Evolutionary conservation across 208 protist species (phyloP).

Genomic region (Acanthamoeba sp.): DNA sequence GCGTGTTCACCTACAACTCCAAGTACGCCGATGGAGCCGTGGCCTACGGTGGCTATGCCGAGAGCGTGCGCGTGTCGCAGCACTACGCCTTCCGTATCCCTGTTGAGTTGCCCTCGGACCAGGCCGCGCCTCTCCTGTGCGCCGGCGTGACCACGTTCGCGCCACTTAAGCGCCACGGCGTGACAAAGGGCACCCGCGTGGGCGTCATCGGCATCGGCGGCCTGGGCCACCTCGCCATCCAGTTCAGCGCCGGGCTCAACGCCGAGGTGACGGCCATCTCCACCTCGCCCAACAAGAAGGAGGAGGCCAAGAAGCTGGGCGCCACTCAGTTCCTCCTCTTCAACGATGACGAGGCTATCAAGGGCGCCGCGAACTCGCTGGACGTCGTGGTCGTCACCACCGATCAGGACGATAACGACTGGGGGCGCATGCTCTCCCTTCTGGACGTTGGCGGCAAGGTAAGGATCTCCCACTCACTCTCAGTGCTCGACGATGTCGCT

Average conservation of each 20-base stretch:
- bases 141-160: slow-evolving; percentile 83
- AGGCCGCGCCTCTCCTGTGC: slow-evolving; percentile 77
- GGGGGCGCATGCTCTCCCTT: background rate
- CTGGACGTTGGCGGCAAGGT: slow-evolving; percentile 12
- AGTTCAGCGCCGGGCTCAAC: slow-evolving; percentile 75
- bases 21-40: slow-evolving; percentile 2
- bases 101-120: slow-evolving; percentile 42
- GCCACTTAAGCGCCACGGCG: slow-evolving; percentile 59
- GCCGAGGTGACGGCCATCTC: slow-evolving; percentile 82
- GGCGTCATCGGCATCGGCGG: slow-evolving; percentile 82
- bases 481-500: no score
- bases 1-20: slow-evolving; percentile 39
- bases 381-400: slow-evolving; percentile 58
- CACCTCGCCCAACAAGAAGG: slow-evolving; percentile 72
- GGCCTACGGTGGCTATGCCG: slow-evolving; percentile 69
- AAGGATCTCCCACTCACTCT: no score
- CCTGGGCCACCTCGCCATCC: slow-evolving; percentile 79
- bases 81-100: slow-evolving; percentile 72
- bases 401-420: slow-evolving; percentile 47
- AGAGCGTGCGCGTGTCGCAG: slow-evolving; percentile 9
- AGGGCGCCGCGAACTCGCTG: slow-evolving; percentile 43
- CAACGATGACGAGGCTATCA: slow-evolving; percentile 44
- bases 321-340: slow-evolving; percentile 50
- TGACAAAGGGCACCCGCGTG: slow-evolving; percentile 68
- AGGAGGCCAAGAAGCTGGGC: slow-evolving; percentile 74